Evolutionary conservation across 108 stramenopile genomes (phyloP).

Genomic region (Craspedostauros australis): DNA sequence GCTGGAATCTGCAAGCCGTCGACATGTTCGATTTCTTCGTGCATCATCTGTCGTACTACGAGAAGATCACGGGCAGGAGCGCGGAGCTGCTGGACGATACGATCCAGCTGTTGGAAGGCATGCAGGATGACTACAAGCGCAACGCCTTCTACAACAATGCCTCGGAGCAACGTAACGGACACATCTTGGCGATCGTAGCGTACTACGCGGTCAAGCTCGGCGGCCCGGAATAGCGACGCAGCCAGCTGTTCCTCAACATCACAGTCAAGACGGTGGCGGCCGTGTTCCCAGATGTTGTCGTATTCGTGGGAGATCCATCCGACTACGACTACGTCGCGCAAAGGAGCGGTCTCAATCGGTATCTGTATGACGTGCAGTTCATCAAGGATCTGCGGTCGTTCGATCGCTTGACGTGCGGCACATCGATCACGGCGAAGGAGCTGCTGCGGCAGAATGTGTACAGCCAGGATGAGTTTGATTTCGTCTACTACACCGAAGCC

Average conservation of each 20-base stretch:
- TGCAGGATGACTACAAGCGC: not conserved
- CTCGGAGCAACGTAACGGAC: not conserved
- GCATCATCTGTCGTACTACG: not conserved
- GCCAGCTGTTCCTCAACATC: not conserved
- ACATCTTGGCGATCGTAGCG: not conserved
- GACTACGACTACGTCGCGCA: not conserved
- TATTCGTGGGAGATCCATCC: not conserved
- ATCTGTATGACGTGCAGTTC: not conserved
- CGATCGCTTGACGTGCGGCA: not conserved
- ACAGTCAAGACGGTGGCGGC: not conserved
- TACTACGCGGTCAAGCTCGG: not conserved
- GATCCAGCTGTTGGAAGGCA: not conserved
- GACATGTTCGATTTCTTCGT: conserved; percentile 5
- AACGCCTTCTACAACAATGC: not conserved
- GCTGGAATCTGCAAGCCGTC: not conserved
- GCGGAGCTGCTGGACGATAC: no score
- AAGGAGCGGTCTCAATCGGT: conserved; percentile 1
- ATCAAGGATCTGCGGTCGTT: conserved; percentile 4
- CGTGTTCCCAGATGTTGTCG: conserved; percentile 1
- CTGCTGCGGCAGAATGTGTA: no score
- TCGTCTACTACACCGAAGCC: conserved; percentile 1
- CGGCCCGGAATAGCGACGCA: not conserved
- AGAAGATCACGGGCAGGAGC: not conserved
- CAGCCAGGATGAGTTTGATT: not conserved
- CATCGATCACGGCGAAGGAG: not conserved